Conservation (phyloP, 345 rosid genomes). For the Cardamine resedifolia region DNA sequence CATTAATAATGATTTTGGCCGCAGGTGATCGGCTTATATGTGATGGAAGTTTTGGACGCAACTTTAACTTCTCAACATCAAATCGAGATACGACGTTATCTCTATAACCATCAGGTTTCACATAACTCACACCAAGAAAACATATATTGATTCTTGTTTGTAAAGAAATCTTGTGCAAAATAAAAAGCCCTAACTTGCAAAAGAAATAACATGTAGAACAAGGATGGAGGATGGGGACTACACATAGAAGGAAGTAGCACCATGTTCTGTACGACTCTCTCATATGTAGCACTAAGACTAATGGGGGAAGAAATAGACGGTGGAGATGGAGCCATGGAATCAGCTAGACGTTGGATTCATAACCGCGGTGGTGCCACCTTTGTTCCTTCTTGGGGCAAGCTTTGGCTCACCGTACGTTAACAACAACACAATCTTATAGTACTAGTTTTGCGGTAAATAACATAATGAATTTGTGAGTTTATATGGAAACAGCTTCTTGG, state of each 20-base stretch:
- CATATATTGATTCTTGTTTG: background rate
- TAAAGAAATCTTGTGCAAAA: background rate
- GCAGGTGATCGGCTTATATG: conserved; percentile 59
- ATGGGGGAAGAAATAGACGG: conserved; percentile 31
- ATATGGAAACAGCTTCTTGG: conserved; percentile 37
- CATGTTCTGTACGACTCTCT: conserved; percentile 27
- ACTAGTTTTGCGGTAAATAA: background rate
- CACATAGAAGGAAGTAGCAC: conserved; percentile 32
- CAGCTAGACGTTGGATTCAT: conserved; percentile 30
- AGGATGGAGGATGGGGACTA: conserved; percentile 38
- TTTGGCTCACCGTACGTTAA: conserved; percentile 23
- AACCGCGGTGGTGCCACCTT: conserved; percentile 9
- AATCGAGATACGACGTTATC: conserved; percentile 53
- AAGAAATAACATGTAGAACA: conserved; percentile 17
- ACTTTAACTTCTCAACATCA: conserved; percentile 42
- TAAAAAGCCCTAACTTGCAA: conserved; percentile 6
- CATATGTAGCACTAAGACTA: conserved; percentile 25
- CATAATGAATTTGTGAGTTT: background rate
- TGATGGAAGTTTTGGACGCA: conserved; percentile 45
- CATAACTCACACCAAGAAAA: background rate
- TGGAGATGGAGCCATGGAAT: conserved; percentile 29
- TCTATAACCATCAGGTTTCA: conserved; percentile 71
- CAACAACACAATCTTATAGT: background rate
- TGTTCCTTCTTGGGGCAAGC: conserved; percentile 30
- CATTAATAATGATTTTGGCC: background rate